These are phyloP conservation scores for Colletotrichum sidae DNA, from an alignment of 2,329 filamentous ascomycete species.

Conservation along the genomic window DNA sequence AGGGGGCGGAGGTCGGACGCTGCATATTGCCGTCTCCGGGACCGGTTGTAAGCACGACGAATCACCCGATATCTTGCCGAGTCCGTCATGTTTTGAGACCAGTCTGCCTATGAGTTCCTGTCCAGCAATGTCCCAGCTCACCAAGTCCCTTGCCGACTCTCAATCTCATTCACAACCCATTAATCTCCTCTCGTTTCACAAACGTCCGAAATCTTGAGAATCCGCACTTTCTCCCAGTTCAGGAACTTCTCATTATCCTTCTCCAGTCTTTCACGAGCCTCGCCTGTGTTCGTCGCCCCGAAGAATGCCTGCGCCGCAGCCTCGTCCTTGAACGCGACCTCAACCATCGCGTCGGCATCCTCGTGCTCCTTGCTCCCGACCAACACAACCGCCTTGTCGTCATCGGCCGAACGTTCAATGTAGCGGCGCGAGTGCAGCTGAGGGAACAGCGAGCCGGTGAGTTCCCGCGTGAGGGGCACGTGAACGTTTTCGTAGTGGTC, in stretches of 20 bases:
- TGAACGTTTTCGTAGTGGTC: slow-evolving; percentile 43
- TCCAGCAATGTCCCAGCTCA: neutral
- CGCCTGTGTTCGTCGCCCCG: slow-evolving; percentile 1
- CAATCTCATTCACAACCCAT: no score
- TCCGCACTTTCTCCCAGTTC: slow-evolving; percentile 14
- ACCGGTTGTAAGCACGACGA: no score
- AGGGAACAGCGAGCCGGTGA: slow-evolving; percentile 41
- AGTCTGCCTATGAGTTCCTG: no score
- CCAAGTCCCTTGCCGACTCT: neutral
- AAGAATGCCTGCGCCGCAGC: slow-evolving; percentile 29
- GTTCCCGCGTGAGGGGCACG: slow-evolving; percentile 40
- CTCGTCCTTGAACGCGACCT: slow-evolving; percentile 39
- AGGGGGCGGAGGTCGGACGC: no score
- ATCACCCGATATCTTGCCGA: no score
- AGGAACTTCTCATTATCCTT: slow-evolving; percentile 22
- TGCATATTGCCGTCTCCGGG: no score
- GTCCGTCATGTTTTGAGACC: no score
- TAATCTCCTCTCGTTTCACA: slow-evolving; percentile 10
- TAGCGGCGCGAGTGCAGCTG: slow-evolving; percentile 40
- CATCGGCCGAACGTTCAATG: slow-evolving; percentile 31
- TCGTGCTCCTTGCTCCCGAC: slow-evolving; percentile 38
- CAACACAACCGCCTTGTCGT: slow-evolving; percentile 35
- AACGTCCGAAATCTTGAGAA: slow-evolving; percentile 17
- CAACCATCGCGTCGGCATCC: slow-evolving; percentile 40
- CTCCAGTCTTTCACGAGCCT: slow-evolving; percentile 9